These are phyloP conservation scores for Emydomyces testavorans DNA, from an alignment of 2,329 filamentous ascomycete genomes.

Conservation along the genomic window DNA sequence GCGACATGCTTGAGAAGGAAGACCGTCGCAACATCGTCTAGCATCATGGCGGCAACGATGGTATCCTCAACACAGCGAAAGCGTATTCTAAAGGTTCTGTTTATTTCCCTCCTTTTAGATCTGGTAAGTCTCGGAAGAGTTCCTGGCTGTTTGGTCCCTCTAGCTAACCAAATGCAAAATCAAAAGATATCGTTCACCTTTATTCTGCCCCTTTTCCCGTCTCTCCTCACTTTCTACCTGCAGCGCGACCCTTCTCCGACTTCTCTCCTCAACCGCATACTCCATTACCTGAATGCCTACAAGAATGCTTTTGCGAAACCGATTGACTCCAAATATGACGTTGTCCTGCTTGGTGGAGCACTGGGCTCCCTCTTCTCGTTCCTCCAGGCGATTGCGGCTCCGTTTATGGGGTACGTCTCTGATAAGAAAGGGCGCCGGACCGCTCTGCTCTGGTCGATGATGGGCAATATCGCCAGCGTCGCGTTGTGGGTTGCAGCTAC, in stretches of 20 bases:
- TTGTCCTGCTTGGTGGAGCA: slow-evolving; percentile 85
- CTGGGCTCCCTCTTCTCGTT: slow-evolving; percentile 88
- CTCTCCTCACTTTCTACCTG: slow-evolving; percentile 91
- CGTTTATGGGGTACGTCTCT: slow-evolving; percentile 77
- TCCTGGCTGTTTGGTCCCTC: background rate
- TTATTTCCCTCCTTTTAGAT: slow-evolving; percentile 79
- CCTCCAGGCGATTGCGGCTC: slow-evolving; percentile 83
- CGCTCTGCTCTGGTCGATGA: slow-evolving; percentile 82
- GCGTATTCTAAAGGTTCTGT: slow-evolving; percentile 73
- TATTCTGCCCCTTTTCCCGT: slow-evolving; percentile 90
- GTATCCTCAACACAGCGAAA: slow-evolving; percentile 49
- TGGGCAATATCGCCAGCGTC: slow-evolving; percentile 83
- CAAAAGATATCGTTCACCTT: slow-evolving; percentile 91
- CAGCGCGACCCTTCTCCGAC: slow-evolving; percentile 54
- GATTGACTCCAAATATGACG: slow-evolving; percentile 94
- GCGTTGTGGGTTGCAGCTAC: slow-evolving; percentile 86
- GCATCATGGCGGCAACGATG: slow-evolving; percentile 28
- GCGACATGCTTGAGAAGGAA: background rate
- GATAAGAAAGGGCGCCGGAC: slow-evolving; percentile 79
- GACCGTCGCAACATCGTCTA: background rate
- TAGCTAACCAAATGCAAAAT: background rate
- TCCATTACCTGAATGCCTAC: slow-evolving; percentile 81
- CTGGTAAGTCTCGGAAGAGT: slow-evolving; percentile 47
- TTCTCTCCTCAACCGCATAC: slow-evolving; percentile 66
- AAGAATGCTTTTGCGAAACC: slow-evolving; percentile 84